A percentile compares a stretch with the other conserved stretches of the same genome.
phyloP scores from a whole-genome alignment of 1,139 yeast genomes.

The Geotrichum citri-aurantii region DNA sequence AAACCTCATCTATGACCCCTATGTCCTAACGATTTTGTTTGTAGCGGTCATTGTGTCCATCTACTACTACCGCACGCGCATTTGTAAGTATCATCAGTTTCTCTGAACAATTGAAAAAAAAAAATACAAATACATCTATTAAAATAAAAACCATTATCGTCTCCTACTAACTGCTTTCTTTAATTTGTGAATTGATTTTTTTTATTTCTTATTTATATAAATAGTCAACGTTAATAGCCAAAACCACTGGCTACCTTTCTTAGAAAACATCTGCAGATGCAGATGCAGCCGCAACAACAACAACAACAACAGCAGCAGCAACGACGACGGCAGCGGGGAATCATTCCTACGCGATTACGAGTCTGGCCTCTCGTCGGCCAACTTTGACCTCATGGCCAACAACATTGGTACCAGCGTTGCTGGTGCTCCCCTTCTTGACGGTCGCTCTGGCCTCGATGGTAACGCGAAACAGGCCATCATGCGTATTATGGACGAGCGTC shows the following conservation, averaged over 20 bases:
- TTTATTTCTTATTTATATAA: not conserved
- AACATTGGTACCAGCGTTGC: conserved; percentile 16
- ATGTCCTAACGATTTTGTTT: not conserved
- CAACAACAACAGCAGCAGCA: not conserved
- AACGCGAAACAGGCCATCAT: conserved; percentile 48
- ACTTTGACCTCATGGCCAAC: conserved; percentile 41
- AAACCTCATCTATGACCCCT: not conserved
- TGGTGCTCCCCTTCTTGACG: conserved; percentile 46
- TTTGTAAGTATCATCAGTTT: not conserved
- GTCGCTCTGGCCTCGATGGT: conserved; percentile 56
- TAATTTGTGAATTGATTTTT: no score
- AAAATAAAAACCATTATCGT: no score
- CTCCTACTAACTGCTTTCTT: not conserved
- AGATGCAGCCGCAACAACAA: not conserved
- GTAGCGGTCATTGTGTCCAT: not conserved
- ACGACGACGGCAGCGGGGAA: not conserved
- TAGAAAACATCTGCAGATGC: no score
- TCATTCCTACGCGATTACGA: conserved; percentile 47
- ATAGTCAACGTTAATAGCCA: not conserved
- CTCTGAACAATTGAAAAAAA: no score
- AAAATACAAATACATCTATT: no score
- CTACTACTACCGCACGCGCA: not conserved
- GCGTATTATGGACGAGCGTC: conserved; percentile 47
- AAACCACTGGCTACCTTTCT: not conserved
- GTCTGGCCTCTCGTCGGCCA: conserved; percentile 55